Percentiles rank a stretch among this genome's conserved stretches.
These are phyloP conservation scores for Fonsecaea monophora DNA, from an alignment of 2,329 filamentous ascomycete species.

Conservation along the genomic window DNA sequence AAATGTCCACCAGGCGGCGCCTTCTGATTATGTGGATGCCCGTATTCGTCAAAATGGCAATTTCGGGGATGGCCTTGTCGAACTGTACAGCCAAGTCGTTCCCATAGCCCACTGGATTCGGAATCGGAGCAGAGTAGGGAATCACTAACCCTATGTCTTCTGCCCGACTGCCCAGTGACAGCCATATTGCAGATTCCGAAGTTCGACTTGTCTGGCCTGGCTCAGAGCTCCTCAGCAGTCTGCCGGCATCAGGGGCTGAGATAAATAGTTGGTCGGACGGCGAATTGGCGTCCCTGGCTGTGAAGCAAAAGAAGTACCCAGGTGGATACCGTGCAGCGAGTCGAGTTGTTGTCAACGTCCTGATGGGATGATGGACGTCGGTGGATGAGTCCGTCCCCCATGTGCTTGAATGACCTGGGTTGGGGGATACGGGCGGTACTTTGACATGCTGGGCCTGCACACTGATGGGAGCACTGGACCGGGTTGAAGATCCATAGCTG, in stretches of 20 bases:
- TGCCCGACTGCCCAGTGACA: constrained; percentile 74
- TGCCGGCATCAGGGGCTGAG: constrained; percentile 84
- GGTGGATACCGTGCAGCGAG: constrained; percentile 70
- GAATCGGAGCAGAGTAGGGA: constrained; percentile 71
- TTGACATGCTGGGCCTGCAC: constrained; percentile 99
- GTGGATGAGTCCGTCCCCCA: constrained; percentile 44
- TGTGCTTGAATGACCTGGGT: constrained; percentile 41
- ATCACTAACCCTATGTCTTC: constrained; percentile 82
- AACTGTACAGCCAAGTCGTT: constrained; percentile 98
- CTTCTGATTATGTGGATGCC: constrained; percentile 87
- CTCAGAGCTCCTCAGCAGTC: constrained; percentile 68
- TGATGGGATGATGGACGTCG: constrained; percentile 58
- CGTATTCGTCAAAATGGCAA: constrained; percentile 89
- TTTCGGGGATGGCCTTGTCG: constrained; percentile 78
- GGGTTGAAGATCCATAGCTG: constrained; percentile 62
- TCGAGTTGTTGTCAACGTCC: constrained; percentile 50
- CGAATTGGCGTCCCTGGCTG: constrained; percentile 66
- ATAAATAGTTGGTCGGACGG: constrained; percentile 76
- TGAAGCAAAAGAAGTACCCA: constrained; percentile 89
- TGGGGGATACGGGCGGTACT: constrained; percentile 71
- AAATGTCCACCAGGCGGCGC: constrained; percentile 86
- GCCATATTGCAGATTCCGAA: constrained; percentile 80
- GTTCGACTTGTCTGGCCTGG: constrained; percentile 65
- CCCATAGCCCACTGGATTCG: constrained; percentile 78
- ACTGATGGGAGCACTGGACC: constrained; percentile 77